Base-by-base conservation (phyloP, 306 rosid species). In the Corylus avellana region DNA sequence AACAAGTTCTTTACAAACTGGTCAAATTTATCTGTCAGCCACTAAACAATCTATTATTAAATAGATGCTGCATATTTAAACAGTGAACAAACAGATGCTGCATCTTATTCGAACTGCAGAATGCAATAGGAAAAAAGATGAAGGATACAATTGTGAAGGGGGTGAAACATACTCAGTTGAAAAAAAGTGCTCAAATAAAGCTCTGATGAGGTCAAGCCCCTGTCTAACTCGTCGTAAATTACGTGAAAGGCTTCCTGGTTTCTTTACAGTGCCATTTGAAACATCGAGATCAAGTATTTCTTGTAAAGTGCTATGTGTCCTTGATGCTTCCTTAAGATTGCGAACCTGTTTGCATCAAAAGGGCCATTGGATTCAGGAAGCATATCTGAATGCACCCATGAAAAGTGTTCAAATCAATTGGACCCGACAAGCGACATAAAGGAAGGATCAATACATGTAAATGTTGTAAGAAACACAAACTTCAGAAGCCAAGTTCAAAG, bases 151-250 rank as follows among this genome's bases (percentile, higher is more conserved):
- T 6, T 12, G 48, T 50, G 29, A 29, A 56, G 39, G 80, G 73
- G 58, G 62, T 8, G 46, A 73, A 72, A 18, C 92, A 12, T 91
- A 95, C 99, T 89, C 86, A 1, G 89, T 81, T 0, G 90, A 59
- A 77, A 87, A 63, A 66, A 95, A 91, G 12, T 85, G 85, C 61
- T 92, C 86, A n/a, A 95, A 95, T 73, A 95, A 84, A 69, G 87
- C 96, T 89, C 92, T 91, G 87, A 95, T 77, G 70, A 95, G 98
- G 83, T 90, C 99, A 78, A 95, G 86, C 66, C 99, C 98, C 90
- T 91, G 99, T 71, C 96, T 89, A 82, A 95, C 98, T 49, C 99
- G 91, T 14, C 98, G 98, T 42, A 95, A 78, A 79, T 95, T 93
- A 37, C 99, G 98, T 0, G 99, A 88, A 82, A 4, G 81, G 82